Conservation (phyloP, 2,329 filamentous ascomycete genomes). For the Talaromyces sp. region DNA sequence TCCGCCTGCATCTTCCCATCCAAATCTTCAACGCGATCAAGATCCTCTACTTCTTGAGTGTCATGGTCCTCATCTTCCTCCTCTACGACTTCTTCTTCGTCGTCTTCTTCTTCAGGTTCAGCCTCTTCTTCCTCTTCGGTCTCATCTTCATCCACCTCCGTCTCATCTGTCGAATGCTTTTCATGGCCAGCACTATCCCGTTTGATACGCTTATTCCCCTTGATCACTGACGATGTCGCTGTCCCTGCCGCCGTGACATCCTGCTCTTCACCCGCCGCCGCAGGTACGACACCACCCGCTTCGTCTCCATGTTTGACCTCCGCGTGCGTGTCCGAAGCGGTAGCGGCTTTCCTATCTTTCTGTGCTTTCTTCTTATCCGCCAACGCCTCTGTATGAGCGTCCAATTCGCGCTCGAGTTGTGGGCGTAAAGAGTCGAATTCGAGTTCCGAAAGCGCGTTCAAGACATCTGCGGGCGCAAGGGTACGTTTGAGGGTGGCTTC, state of each 20-base stretch:
- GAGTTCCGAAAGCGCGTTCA: slow-evolving; percentile 58
- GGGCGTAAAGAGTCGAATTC: slow-evolving; percentile 60
- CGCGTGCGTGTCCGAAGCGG: slow-evolving; percentile 23
- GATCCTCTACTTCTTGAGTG: slow-evolving; percentile 31
- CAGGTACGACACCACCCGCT: background rate
- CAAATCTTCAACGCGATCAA: slow-evolving; percentile 38
- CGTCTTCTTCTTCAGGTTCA: slow-evolving; percentile 15
- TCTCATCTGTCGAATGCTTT: slow-evolving; percentile 22
- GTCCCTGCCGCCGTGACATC: slow-evolving; percentile 14
- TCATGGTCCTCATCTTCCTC: slow-evolving; percentile 25
- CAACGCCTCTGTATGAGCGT: slow-evolving; percentile 40
- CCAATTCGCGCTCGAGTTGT: slow-evolving; percentile 58
- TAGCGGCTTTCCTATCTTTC: slow-evolving; percentile 47
- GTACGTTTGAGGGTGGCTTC: slow-evolving; percentile 62
- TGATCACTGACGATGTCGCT: background rate
- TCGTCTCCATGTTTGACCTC: slow-evolving; percentile 22
- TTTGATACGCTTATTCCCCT: slow-evolving; percentile 17
- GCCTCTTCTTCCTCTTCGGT: slow-evolving; percentile 19
- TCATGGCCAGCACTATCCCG: slow-evolving; percentile 27
- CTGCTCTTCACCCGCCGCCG: slow-evolving; percentile 21
- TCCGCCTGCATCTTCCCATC: slow-evolving; percentile 26
- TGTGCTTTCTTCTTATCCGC: slow-evolving; percentile 35
- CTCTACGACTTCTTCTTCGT: slow-evolving; percentile 24
- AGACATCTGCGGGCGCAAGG: slow-evolving; percentile 59
- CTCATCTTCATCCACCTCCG: slow-evolving; percentile 25